Base-by-base conservation (phyloP, 2,329 filamentous ascomycete genomes). In the Sporothrix inflata region DNA sequence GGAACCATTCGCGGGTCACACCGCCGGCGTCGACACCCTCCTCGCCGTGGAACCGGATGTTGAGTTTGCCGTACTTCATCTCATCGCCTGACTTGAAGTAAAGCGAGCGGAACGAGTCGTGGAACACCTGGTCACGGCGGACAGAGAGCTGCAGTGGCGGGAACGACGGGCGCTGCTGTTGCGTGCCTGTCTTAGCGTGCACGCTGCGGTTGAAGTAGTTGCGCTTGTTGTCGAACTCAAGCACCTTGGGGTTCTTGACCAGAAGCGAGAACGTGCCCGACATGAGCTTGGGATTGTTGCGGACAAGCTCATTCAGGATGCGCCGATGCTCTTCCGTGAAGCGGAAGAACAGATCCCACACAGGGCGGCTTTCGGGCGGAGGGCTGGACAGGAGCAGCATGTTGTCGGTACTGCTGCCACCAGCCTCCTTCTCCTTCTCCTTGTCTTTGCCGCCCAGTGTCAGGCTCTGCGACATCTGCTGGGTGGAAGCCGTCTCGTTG, bases 151-250 rank as follows among this genome's bases (percentile, higher is more conserved):
- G 94, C 69, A 99, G 85, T 27, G 89, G 81, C 57, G 94, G 92
- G 78, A 85, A 88, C 8, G 91, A 86, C 69, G 92, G 89, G 57
- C 94, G 90, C 73, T 88, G 88, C 11, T 55, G 68, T n/a, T 66
- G 68, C 12, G 40, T 21, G 68, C 92, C 89, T 61, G 88, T 89
- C 73, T 86, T 84, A 53, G 84, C 83, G 81, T 99, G 96, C 12
- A 99, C 91, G 78, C 94, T 94, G 74, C 96, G 92, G 80, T 90
- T 98, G 86, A 99, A 99, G 86, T 97, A 99, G 83, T 97, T 98
- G 78, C 96, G 94, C 85, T 99, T 99, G 85, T 99, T 99, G 84
- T 99, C 96, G 78, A 99, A 99, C 79, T 99, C 96, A 14, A 99
- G 86, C 3, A 99, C 97, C 86, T 98, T 99, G 34, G 96, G 97